Evolutionary conservation across 768 basidiomycete species (phyloP).

Genomic region (Agaricus blazei): DNA sequence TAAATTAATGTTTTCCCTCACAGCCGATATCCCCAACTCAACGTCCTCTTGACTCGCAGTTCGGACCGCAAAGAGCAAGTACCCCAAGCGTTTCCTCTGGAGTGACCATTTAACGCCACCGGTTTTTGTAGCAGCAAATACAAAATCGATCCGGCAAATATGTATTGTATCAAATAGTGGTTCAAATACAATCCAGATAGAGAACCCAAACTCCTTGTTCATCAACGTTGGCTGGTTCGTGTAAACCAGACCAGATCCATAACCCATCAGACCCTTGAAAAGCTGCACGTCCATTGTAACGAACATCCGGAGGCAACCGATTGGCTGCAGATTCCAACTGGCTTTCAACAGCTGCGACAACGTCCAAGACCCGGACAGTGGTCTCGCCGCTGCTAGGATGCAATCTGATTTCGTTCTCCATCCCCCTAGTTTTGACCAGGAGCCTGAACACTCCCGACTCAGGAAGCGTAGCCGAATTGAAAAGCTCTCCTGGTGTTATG

Average conservation of each 20-base stretch:
- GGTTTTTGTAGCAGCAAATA: too few species aligned
- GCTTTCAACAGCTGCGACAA: background rate
- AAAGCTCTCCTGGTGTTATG: background rate
- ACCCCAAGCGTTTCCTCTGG: too few species aligned
- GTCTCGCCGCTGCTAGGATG: background rate
- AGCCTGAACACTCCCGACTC: background rate
- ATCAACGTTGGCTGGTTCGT: background rate
- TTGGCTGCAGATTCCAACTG: background rate
- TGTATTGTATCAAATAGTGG: too few species aligned
- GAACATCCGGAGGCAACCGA: background rate
- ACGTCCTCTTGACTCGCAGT: too few species aligned
- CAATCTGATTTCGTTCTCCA: background rate
- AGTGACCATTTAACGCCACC: too few species aligned
- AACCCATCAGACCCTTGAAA: background rate
- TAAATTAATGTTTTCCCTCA: too few species aligned
- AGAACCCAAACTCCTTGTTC: background rate
- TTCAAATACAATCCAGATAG: conserved; percentile 4
- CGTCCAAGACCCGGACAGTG: conserved; percentile 1
- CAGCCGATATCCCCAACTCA: too few species aligned
- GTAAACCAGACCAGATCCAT: conserved; percentile 1
- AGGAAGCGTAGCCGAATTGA: background rate
- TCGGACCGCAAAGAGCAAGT: too few species aligned
- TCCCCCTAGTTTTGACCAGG: background rate
- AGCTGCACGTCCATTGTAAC: background rate
- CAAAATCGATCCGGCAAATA: too few species aligned